phyloP scores from a whole-genome alignment of 768 basidiomycete species.

The Naganishia antarctica region DNA sequence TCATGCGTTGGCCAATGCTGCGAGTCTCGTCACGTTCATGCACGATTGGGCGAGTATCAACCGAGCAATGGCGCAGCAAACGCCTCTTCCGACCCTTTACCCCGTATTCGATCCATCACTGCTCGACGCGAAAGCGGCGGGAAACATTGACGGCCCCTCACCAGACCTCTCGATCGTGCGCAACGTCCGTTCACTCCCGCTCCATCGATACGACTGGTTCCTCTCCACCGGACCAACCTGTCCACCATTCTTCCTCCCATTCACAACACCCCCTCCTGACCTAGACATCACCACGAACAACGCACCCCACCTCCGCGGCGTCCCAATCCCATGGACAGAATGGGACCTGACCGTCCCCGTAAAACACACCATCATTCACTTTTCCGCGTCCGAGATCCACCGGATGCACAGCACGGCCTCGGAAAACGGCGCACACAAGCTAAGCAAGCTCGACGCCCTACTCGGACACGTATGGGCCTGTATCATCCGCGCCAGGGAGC shows the following conservation, averaged over 20 bases:
- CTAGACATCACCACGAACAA: not conserved
- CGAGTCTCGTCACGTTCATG: constrained; percentile 15
- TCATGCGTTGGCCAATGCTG: constrained; percentile 14
- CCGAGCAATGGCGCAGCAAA: not conserved
- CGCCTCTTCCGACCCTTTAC: not conserved
- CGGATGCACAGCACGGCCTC: constrained; percentile 6
- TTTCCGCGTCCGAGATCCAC: constrained; percentile 15
- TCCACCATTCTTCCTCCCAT: constrained; percentile 18
- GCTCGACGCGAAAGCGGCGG: constrained; percentile 14
- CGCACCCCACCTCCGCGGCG: not conserved
- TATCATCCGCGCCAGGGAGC: constrained; percentile 15
- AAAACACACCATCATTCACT: constrained; percentile 20
- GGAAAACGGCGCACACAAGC: not conserved
- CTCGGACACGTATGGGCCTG: constrained; percentile 22
- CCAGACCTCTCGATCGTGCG: not conserved
- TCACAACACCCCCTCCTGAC: not conserved
- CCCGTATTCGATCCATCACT: constrained; percentile 8
- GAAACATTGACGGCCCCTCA: constrained; percentile 9
- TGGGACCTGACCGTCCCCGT: constrained; percentile 21
- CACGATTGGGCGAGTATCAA: constrained; percentile 21
- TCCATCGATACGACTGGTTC: constrained; percentile 26
- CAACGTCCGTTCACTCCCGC: constrained; percentile 1
- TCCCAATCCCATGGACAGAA: constrained; percentile 25
- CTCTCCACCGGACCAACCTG: constrained; percentile 6
- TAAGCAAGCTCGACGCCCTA: constrained; percentile 23